Evolutionary conservation across 2,329 filamentous ascomycete genomes (phyloP), one percentile per base, ranked within the genome.

Genomic region (Clonostachys sp.): DNA sequence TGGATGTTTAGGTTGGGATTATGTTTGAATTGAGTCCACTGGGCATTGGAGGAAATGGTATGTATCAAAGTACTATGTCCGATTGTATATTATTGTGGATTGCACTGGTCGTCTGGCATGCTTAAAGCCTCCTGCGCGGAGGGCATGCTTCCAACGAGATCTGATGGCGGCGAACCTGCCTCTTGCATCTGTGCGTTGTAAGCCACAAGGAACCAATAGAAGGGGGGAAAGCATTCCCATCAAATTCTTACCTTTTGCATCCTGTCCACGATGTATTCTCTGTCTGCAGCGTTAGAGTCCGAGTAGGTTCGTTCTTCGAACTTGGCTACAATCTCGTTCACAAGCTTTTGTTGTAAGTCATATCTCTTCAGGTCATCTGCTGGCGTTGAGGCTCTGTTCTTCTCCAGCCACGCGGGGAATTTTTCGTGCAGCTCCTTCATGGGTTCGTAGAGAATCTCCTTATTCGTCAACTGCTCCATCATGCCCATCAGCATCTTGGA

Each of bases 391-490:
- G 71, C 78, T 56, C 75, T 75, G 64, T 96, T 92, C 68, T 88
- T 86, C 58, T 80, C 79, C 64, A 99, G 77, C 92, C 94, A 99
- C 3, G 71, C 83, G 0, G 91, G 92, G 61, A 94, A 99, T 67
- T 96, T 97, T 46, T 89, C 86, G 64, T 95, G 74, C 43, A 99
- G 74, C 69, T 99, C 94, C 73, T 96, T 96, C 91, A 99, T 96
- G 3, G 94, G 94, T 71, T 99, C 92, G 64, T 97, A 97, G 45
- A 99, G 71, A 53, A 99, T 96, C 57, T 97, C 94, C 73, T 96
- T 97, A 67, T 95, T 96, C 5, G 94, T 97, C 53, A 99, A 78
- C 67, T 99, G 91, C 70, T 97, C 90, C 92, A 99, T 97, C 90
- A 97, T 96, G 46, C 88, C 89, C 78, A 95, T 83, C 50, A 99